A percentile compares a stretch with the other conserved stretches of the same genome.
phyloP scores from a whole-genome alignment of 768 basidiomycete species.

The Suillus plorans region DNA sequence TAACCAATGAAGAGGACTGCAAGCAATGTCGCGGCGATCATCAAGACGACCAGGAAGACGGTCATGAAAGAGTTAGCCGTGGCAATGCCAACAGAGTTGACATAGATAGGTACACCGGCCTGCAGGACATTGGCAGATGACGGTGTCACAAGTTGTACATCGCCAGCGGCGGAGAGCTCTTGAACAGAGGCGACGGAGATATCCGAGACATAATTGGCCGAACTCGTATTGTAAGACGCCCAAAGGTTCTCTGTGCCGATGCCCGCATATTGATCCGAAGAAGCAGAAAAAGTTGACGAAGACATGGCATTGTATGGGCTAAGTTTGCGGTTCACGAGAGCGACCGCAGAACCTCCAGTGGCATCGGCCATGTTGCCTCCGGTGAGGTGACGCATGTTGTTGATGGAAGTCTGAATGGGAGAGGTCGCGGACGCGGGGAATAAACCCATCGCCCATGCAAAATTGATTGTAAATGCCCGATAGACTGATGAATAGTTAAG shows the following conservation, averaged over 20 bases:
- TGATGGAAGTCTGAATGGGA: slow-evolving; percentile 73
- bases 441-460: slow-evolving; percentile 85
- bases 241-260: slow-evolving; percentile 11
- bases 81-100: slow-evolving; percentile 73
- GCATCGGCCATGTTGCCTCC: slow-evolving; percentile 73
- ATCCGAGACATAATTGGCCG: slow-evolving; percentile 5
- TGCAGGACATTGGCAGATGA: slow-evolving; percentile 66
- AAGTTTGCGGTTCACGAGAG: slow-evolving; percentile 75
- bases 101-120: slow-evolving; percentile 82
- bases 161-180: slow-evolving; percentile 20
- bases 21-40: slow-evolving; percentile 60
- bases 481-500: slow-evolving; percentile 89
- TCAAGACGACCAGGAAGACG: slow-evolving; percentile 71
- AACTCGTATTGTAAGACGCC: slow-evolving; percentile 14
- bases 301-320: slow-evolving; percentile 68
- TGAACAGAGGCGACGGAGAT: slow-evolving; percentile 23
- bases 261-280: slow-evolving; percentile 3
- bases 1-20: slow-evolving; percentile 54
- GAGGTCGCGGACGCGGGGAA: slow-evolving; percentile 53
- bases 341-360: slow-evolving; percentile 58
- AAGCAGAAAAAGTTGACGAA: background rate
- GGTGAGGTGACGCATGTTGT: slow-evolving; percentile 78
- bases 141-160: slow-evolving; percentile 66
- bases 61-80: slow-evolving; percentile 91
- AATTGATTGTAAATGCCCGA: slow-evolving; percentile 79